phyloP scores from a whole-genome alignment of 345 rosid species.

The Aquilaria sinensis region DNA sequence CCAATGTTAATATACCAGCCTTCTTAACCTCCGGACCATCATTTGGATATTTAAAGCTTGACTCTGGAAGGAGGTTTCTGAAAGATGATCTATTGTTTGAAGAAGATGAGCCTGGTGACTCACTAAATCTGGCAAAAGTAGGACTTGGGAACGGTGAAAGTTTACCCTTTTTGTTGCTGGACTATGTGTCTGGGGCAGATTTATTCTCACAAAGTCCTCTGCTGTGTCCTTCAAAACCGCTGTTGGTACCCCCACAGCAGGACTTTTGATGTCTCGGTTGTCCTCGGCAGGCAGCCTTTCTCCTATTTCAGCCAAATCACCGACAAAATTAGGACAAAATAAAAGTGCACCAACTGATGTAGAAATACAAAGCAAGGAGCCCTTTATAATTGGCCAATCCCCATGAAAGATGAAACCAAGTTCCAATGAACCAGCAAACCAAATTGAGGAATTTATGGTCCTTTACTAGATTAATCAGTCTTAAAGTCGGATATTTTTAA shows the following conservation, averaged over 20 bases:
- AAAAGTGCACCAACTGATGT: not conserved
- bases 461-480: too few species aligned
- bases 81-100: conserved; percentile 43
- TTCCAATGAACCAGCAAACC: not conserved
- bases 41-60: conserved; percentile 60
- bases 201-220: conserved; percentile 34
- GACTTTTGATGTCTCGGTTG: conserved; percentile 23
- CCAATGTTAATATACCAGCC: conserved; percentile 63
- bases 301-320: conserved; percentile 49
- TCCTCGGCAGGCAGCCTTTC: conserved; percentile 37
- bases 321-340: conserved; percentile 30
- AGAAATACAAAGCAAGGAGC: not conserved
- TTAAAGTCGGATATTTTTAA: too few species aligned
- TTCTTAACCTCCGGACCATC: conserved; percentile 58
- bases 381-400: not conserved
- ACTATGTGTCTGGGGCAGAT: conserved; percentile 48
- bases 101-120: conserved; percentile 31
- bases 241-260: conserved; percentile 41
- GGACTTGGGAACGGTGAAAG: conserved; percentile 84
- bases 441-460: not conserved
- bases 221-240: conserved; percentile 27
- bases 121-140: conserved; percentile 22
- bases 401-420: conserved; percentile 2
- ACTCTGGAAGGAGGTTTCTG: conserved; percentile 62
- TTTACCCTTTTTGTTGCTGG: conserved; percentile 61